phyloP scores from a whole-genome alignment of 2,329 filamentous ascomycete genomes.

The Volutella citrinella region DNA sequence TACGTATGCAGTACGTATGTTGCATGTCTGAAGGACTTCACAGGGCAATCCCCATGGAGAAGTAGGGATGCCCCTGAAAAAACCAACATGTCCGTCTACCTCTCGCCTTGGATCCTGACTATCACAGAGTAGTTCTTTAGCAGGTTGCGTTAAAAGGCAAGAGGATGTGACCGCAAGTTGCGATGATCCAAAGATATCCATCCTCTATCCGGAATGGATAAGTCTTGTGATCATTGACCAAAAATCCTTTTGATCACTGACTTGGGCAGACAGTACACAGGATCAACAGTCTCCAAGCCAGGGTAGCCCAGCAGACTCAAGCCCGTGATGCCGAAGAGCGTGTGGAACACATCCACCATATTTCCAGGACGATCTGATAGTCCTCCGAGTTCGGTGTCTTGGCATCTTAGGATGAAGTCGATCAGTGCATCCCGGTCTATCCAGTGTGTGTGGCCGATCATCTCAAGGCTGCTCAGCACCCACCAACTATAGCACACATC shows the following conservation, averaged over 20 bases:
- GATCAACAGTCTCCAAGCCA: constrained; percentile 77
- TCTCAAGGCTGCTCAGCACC: constrained; percentile 88
- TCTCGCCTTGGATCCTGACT: constrained; percentile 70
- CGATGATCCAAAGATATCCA: not conserved
- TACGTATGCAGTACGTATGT: no score
- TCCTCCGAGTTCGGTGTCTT: constrained; percentile 81
- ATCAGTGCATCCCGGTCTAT: constrained; percentile 80
- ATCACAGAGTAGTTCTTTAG: constrained; percentile 46
- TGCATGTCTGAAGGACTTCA: constrained; percentile 26
- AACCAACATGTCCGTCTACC: constrained; percentile 43
- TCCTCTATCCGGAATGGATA: not conserved
- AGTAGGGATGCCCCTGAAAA: constrained; percentile 26
- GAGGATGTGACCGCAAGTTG: constrained; percentile 39
- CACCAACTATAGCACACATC: constrained; percentile 99
- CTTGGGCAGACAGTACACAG: constrained; percentile 82
- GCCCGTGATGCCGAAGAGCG: constrained; percentile 82
- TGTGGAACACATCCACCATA: constrained; percentile 98
- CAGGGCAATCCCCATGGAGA: constrained; percentile 22
- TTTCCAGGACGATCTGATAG: constrained; percentile 88
- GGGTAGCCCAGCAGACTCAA: constrained; percentile 79
- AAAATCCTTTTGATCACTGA: constrained; percentile 60
- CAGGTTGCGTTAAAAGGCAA: constrained; percentile 71
- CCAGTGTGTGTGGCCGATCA: constrained; percentile 87
- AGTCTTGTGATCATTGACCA: constrained; percentile 20
- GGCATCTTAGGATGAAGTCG: constrained; percentile 80